Evolutionary conservation across 345 rosid genomes (phyloP), one percentile per base, ranked within the genome.

Genomic region (Brassica carinata): DNA sequence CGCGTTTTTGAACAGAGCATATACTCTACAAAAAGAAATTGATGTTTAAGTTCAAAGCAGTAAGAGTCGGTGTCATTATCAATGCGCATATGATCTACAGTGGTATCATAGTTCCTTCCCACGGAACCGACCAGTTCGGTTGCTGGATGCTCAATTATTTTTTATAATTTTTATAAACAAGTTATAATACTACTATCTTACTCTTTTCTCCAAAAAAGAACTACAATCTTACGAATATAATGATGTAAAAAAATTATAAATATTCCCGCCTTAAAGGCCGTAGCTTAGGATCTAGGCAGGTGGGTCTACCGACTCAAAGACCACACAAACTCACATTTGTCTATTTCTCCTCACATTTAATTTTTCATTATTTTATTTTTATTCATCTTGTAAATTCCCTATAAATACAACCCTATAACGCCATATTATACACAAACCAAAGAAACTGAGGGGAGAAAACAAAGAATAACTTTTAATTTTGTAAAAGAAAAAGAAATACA

Each of bases 91-190:
- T 65, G 58, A 90, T 92, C 90, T 89, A 86, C 0, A 29, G 93
- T 83, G 93, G 94, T 89, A 84, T 87, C 92, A 89, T 85, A 87
- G 89, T 86, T 86, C 92, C 93, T 90, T 86, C 90, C 90, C 95
- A 88, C 90, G 89, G 92, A 86, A 85, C 88, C 85, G 51, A 36
- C 36, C 72, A 69, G 34, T 71, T 71, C 64, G 17, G 19, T 55
- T 14, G 26, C 61, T 30, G 4, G 45, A 9, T 53, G 64, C 45
- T 15, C 65, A 19, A 5, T 5, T 55, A 18, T 8, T 8, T 69
- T 51, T 8, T 57, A 58, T 48, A 4, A 13, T 8, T 69, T 51
- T 8, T 57, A 58, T 48, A 4, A 13, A 48, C 55, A 48, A 13
- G 51, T 11, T 38, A 38, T 43, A 43, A 43, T 48, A 48, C 8